Base-by-base conservation (phyloP, 2,329 filamentous ascomycete genomes). In the Ascochyta pisi region DNA sequence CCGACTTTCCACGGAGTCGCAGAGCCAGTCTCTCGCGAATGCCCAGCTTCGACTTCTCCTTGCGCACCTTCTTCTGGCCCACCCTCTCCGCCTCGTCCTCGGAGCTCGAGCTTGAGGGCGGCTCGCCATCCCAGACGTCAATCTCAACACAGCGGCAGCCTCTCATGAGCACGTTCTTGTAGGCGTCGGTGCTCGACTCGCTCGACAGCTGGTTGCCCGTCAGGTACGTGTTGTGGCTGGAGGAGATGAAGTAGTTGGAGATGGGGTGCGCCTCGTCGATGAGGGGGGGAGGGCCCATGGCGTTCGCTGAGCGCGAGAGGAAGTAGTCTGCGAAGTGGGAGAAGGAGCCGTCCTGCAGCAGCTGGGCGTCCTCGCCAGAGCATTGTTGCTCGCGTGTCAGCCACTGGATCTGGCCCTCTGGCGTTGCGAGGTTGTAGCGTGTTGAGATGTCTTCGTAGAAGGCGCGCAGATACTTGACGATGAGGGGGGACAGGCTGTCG, bases 121-220 rank as follows among this genome's bases (percentile, higher is more conserved):
- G 69, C 39, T 84, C 81, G 12, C 92, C 91, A 74, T 97, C 91
- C 90, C 93, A 96, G 3, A 97, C 92, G 70, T 97, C 94, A 51
- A 97, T 95, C 74, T 97, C 93, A 42, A 97, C 92, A 69, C 92
- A 97, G 58, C 93, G 87, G 69, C 93, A 96, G 43, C 91, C 90
- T 47, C 86, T 84, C 33, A 85, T 81, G 12, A 97, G 85, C 12
- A 90, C 90, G 70, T 87, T 86, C 64, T 84, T 89, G 76, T 97
- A 97, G 12, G 89, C 86, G 53, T 92, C 87, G 0, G 89, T 86
- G 26, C 89, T 92, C 57, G 90, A 89, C 57, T 86, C 86, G 42
- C 91, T 92, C 57, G 86, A 88, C 37, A 95, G 82, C 76, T 97
- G 94, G 67, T 96, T 92, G 2, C 93, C 93, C 2, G 88, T 88